phyloP scores from a whole-genome alignment of 768 basidiomycete species.

The Panaeolus cyanescens region DNA sequence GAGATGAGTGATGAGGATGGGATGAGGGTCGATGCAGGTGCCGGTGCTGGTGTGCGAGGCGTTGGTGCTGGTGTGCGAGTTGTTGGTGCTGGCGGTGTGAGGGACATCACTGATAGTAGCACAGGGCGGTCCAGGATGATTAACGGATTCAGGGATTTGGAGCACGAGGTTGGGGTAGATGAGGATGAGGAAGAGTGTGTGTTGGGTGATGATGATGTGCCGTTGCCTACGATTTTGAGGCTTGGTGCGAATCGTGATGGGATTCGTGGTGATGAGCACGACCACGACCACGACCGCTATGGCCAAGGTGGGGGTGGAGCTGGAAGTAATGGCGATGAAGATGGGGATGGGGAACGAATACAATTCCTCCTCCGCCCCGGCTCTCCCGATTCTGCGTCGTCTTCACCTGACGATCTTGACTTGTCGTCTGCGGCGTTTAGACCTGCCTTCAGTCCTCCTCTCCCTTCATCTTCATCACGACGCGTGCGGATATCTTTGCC shows the following conservation, averaged over 20 bases:
- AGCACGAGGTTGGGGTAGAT: background rate
- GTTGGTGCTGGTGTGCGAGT: too few species aligned
- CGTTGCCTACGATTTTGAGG: background rate
- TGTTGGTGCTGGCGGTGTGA: too few species aligned
- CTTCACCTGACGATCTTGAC: background rate
- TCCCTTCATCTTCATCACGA: background rate
- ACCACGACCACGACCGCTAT: too few species aligned
- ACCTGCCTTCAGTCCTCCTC: background rate
- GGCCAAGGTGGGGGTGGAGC: too few species aligned
- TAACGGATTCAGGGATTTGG: too few species aligned
- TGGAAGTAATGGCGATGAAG: background rate
- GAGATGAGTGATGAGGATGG: background rate
- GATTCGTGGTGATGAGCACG: too few species aligned
- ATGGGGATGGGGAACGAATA: background rate
- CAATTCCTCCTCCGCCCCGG: background rate
- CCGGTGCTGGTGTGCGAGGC: too few species aligned
- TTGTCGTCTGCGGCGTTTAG: background rate
- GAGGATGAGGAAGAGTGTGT: constrained; percentile 10
- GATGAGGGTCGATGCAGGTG: too few species aligned
- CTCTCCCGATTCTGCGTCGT: background rate
- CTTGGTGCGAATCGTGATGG: background rate
- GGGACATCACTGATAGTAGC: too few species aligned
- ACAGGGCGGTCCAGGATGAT: too few species aligned
- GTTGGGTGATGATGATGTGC: constrained; percentile 4
- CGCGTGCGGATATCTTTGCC: background rate